Percentiles rank a stretch among this genome's conserved stretches.
phyloP scores from a whole-genome alignment of 1,139 yeast species.

The Nematodospora anomalae region DNA sequence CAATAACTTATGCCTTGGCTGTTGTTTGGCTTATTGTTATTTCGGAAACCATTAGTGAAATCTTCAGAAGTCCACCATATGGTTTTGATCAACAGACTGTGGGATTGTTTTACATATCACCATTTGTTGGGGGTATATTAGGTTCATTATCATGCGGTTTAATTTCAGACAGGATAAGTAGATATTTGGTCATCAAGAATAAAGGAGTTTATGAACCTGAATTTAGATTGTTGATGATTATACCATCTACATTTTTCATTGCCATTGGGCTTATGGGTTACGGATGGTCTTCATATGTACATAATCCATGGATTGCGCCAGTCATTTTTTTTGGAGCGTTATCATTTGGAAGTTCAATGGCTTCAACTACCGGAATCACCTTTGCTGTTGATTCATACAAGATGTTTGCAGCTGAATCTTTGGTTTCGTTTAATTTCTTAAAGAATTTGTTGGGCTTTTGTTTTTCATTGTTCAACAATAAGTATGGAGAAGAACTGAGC shows the following conservation, averaged over 20 bases:
- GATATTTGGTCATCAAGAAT: conserved; percentile 39
- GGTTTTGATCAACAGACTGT: conserved; percentile 47
- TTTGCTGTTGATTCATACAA: conserved; percentile 60
- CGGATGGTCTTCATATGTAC: conserved; percentile 55
- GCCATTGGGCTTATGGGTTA: conserved; percentile 58
- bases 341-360: conserved; percentile 60
- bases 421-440: conserved; percentile 55
- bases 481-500: conserved; percentile 45
- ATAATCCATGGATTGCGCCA: conserved; percentile 61
- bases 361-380: conserved; percentile 62
- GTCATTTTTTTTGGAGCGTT: conserved; percentile 55
- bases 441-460: conserved; percentile 58
- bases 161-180: conserved; percentile 47
- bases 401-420: conserved; percentile 58
- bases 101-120: conserved; percentile 59
- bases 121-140: conserved; percentile 58
- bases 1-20: conserved; percentile 54
- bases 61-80: conserved; percentile 49
- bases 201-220: conserved; percentile 65
- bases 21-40: conserved; percentile 66
- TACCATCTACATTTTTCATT: conserved; percentile 50
- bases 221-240: conserved; percentile 54
- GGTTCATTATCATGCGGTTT: conserved; percentile 59
- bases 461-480: conserved; percentile 57
- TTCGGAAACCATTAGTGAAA: conserved; percentile 55